Base-by-base conservation (phyloP, 257 asterid genomes). In the Echium plantagineum region DNA sequence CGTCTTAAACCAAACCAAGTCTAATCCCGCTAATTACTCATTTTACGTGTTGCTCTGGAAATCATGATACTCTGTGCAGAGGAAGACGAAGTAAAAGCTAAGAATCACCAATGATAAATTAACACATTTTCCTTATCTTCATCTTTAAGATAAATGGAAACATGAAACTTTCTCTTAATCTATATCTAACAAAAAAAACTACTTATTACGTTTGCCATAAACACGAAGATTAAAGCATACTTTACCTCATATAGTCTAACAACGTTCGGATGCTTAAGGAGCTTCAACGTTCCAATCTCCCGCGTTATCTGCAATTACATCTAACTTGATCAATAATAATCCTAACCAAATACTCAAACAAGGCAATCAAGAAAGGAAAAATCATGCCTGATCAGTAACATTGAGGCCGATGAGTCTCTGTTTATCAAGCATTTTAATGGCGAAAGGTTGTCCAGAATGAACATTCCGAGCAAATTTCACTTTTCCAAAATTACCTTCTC, bases 401-500 rank as follows among this genome's bases (percentile, higher is more conserved):
- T 78, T 77, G 71, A 84, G 95, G 68, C 75, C 85, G 35, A 69
- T 60, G 51, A 91, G 80, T 57, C 85, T 74, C 70, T 75, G 77
- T 81, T 88, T 91, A 75, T 88, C 94, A 60, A 91, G 58, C 18
- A 91, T 78, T 72, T 91, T 91, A 71, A 91, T 74, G 21, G 98
- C 98, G 61, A 81, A 88, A 5, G 93, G 59, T 8, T 46, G 75
- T 12, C 81, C 97, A 0, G 98, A 65, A 1, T 81, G 87, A 0
- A 83, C 19, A 69, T 91, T 74, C n/a, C 53, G 77, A 20, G 95
- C 98, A 70, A 68, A 80, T 67, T 85, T 91, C n/a, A 91, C 98
- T 75, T 91, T 91, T 0, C 95, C 98, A 63, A 91, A 91, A 65
- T 91, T 88, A 6, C 98, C 98, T 73, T 88, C 97, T 8, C 98